These are phyloP conservation scores for Aspergillus uvarum DNA, from an alignment of 2,329 filamentous ascomycete genomes.

Conservation along the genomic window DNA sequence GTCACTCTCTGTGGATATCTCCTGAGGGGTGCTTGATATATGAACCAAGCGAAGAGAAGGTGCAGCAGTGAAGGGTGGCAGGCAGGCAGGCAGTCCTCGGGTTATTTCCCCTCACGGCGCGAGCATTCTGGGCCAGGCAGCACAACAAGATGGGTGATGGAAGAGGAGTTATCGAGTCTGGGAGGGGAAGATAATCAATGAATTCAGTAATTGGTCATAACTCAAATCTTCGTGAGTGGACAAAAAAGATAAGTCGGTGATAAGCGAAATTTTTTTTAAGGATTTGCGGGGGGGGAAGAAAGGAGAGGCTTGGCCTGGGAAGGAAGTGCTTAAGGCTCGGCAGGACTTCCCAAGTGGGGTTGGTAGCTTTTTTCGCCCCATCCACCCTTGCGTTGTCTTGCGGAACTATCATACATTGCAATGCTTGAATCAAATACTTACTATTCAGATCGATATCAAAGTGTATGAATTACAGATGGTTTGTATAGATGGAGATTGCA, in stretches of 20 bases:
- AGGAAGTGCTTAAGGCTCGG: conserved; percentile 23
- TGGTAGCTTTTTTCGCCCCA: background rate
- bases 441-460: background rate
- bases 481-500: background rate
- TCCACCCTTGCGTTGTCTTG: too few relatives aligned
- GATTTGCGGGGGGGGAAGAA: background rate
- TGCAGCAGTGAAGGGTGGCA: background rate
- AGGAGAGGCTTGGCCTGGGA: too few relatives aligned
- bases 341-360: conserved; percentile 32
- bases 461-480: background rate
- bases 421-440: background rate
- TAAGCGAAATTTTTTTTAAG: conserved; percentile 17
- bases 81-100: background rate
- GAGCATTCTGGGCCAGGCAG: background rate
- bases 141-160: background rate
- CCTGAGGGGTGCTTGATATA: conserved; percentile 5
- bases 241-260: conserved; percentile 6
- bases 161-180: background rate
- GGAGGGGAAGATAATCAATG: background rate
- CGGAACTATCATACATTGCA: too few relatives aligned
- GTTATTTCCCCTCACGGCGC: conserved; percentile 4
- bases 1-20: background rate
- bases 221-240: background rate
- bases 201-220: conserved; percentile 4
- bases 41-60: background rate